A percentile compares a stretch with the other conserved stretches of the same genome.
phyloP scores from a whole-genome alignment of 176 grass and related monocot species.

The Leersia perrieri region DNA sequence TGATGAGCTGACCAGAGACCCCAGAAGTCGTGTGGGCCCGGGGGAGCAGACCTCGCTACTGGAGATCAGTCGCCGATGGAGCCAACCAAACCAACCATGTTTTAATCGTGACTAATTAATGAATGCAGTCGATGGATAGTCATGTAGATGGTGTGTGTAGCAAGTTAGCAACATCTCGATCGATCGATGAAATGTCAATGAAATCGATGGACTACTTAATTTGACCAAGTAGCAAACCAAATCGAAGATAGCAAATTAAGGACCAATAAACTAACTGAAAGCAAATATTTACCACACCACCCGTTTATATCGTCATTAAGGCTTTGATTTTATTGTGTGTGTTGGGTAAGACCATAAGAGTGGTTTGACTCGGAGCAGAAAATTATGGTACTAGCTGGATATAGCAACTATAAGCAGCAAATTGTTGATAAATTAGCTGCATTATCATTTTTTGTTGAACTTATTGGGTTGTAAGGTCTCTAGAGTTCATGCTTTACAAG shows the following conservation, averaged over 20 bases:
- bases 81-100: constrained; percentile 12
- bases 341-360: background rate
- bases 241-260: background rate
- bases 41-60: no score
- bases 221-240: constrained; percentile 11
- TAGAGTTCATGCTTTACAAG: no score
- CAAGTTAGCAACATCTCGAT: background rate
- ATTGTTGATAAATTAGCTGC: no score
- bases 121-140: background rate
- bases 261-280: background rate
- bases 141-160: background rate
- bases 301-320: background rate
- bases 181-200: background rate
- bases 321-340: background rate
- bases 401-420: no score
- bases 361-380: no score
- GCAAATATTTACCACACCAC: background rate
- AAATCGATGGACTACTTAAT: background rate
- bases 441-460: no score
- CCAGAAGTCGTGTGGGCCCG: background rate
- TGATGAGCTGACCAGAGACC: background rate
- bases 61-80: background rate
- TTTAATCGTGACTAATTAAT: constrained; percentile 13
- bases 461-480: no score
- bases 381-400: no score